Evolutionary conservation across 345 rosid species (phyloP), one percentile per base, ranked within the genome.

Genomic region (Citrus cavaleriei): DNA sequence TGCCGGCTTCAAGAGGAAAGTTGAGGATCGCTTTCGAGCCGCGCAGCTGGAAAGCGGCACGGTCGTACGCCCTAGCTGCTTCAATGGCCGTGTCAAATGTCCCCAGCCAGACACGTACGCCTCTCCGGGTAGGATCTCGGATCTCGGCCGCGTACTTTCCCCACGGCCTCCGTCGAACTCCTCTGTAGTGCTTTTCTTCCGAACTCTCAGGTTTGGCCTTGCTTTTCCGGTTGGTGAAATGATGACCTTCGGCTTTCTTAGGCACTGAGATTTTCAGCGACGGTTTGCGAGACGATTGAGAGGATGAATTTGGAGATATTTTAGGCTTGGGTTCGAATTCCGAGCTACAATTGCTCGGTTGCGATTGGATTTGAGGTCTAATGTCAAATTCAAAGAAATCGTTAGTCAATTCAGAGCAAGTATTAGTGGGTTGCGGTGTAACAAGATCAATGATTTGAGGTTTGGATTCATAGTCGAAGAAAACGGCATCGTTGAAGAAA

Each of bases 131-230:
- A 6, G 98, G 98, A 71, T 95, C 98, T 10, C 98, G 87, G 79
- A 95, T 95, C 92, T 95, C 98, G 59, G 98, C 98, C 4, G 98
- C 98, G 83, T 85, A 95, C 83, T 93, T 95, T 4, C 98, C 98
- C 98, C 98, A 95, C 54, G 98, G 97, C 84, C 98, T 85, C 80
- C 77, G 87, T 74, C 98, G 84, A 71, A 95, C 98, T n/a, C 98
- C 98, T 84, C 98, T 90, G 86, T 92, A 93, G 66, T 88, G 98
- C 87, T 74, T 83, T 77, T 64, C 77, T 37, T 82, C 86, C 16
- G 81, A 60, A 21, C 54, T 68, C 60, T n/a, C 59, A 75, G 38
- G 57, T 5, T 24, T 37, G 0, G 80, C 25, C 28, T 65, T 57
- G 42, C 59, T 42, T 51, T 81, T 67, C 21, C 74, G 68, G 40